phyloP scores from a whole-genome alignment of 2,329 filamentous ascomycete genomes.

The Ophiobolus disseminans region DNA sequence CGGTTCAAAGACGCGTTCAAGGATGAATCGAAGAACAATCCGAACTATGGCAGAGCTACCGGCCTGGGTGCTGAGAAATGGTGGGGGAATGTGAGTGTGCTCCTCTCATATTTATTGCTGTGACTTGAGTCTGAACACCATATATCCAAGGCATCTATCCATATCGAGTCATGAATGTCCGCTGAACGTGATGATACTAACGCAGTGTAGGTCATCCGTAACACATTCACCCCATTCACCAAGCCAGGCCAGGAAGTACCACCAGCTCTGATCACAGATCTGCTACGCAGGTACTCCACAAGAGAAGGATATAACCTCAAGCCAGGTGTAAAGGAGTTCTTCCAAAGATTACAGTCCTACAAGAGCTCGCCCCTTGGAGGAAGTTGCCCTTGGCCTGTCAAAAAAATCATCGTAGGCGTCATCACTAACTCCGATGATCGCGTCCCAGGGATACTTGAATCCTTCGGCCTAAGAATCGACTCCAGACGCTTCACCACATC shows the following conservation, averaged over 20 bases:
- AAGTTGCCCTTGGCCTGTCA: conserved; percentile 43
- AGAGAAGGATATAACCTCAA: conserved; percentile 61
- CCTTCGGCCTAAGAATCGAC: conserved; percentile 60
- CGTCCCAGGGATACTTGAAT: conserved; percentile 61
- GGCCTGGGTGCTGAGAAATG: conserved; percentile 61
- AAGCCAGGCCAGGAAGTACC: conserved; percentile 49
- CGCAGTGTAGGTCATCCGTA: conserved; percentile 59
- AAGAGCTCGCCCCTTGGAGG: too few species aligned
- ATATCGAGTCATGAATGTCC: background rate
- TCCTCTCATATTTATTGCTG: too few species aligned
- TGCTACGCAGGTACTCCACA: conserved; percentile 63
- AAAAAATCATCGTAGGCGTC: conserved; percentile 60
- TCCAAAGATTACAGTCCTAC: conserved; percentile 54
- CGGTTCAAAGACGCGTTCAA: conserved; percentile 56
- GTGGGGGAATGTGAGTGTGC: conserved; percentile 65
- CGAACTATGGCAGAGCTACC: conserved; percentile 65
- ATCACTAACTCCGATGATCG: conserved; percentile 70
- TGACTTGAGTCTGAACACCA: too few species aligned
- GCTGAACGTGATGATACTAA: background rate
- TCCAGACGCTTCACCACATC: conserved; percentile 22
- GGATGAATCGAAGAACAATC: conserved; percentile 54
- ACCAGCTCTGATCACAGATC: conserved; percentile 53
- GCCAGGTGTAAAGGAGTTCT: conserved; percentile 55
- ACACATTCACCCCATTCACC: conserved; percentile 51
- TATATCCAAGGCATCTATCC: too few species aligned